Evolutionary conservation across 2,329 filamentous ascomycete genomes (phyloP).

Genomic region (Xylaria sp.): DNA sequence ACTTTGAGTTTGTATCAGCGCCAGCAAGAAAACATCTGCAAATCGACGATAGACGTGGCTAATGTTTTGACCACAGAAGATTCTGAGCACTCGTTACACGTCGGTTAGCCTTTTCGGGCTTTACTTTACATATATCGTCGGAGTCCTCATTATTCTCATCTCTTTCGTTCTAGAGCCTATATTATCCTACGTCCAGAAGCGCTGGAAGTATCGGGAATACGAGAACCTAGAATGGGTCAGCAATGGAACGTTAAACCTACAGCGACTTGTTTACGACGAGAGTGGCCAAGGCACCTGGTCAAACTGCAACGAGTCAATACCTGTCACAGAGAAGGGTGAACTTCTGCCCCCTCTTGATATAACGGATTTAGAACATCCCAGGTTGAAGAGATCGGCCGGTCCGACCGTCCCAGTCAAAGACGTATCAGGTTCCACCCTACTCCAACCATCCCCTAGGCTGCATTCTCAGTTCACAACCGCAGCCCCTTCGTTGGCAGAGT

Average conservation of each 20-base stretch:
- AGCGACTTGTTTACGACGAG: constrained; percentile 20
- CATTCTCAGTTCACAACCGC: too few relatives aligned
- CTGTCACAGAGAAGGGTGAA: neutral
- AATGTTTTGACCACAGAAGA: constrained; percentile 3
- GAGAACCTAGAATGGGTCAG: constrained; percentile 40
- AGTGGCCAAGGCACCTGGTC: constrained; percentile 17
- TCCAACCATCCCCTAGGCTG: too few relatives aligned
- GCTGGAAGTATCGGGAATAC: constrained; percentile 30
- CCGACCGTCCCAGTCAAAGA: too few relatives aligned
- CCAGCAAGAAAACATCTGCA: neutral
- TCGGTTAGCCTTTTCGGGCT: constrained; percentile 45
- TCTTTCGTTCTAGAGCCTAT: constrained; percentile 31
- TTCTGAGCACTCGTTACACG: constrained; percentile 31
- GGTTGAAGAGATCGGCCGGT: too few relatives aligned
- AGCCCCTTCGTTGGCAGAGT: too few relatives aligned
- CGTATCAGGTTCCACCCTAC: too few relatives aligned
- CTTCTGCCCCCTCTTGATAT: constrained; percentile 4
- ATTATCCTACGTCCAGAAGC: constrained; percentile 25
- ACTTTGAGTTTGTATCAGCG: neutral
- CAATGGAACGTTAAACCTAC: constrained; percentile 40
- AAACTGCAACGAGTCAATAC: neutral
- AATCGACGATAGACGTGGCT: neutral
- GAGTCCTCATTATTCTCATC: constrained; percentile 34
- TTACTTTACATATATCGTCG: constrained; percentile 37
- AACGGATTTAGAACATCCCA: neutral